phyloP scores from a whole-genome alignment of 1,139 yeast species.

The Geotrichum macrosporum region DNA sequence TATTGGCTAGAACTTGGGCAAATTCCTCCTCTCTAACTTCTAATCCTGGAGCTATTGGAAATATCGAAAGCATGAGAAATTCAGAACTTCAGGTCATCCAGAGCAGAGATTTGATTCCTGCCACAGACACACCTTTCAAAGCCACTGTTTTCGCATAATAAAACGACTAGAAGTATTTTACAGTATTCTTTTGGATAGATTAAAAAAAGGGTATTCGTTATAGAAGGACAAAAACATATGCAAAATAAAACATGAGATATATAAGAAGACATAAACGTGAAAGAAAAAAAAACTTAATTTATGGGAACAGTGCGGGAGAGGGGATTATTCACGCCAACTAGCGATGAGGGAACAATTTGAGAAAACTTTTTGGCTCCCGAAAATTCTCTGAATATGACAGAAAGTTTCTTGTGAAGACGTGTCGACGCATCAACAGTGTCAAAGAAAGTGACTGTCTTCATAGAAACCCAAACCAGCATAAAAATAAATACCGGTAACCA shows the following conservation, averaged over 20 bases:
- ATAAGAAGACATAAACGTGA: background rate
- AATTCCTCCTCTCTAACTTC: slow-evolving; percentile 24
- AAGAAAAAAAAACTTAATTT: background rate
- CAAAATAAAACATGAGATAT: background rate
- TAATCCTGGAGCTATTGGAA: slow-evolving; percentile 28
- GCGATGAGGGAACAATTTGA: background rate
- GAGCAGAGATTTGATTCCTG: slow-evolving; percentile 24
- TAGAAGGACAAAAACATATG: background rate
- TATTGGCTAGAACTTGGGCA: slow-evolving; percentile 28
- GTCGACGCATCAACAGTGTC: slow-evolving; percentile 13
- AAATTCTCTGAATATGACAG: slow-evolving; percentile 3
- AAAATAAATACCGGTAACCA: slow-evolving; percentile 46
- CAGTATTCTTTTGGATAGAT: background rate
- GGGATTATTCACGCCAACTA: background rate
- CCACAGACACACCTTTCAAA: slow-evolving; percentile 2
- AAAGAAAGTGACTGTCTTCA: slow-evolving; percentile 14
- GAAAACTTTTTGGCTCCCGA: slow-evolving; percentile 6
- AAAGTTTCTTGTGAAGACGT: slow-evolving; percentile 21
- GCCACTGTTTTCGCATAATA: background rate
- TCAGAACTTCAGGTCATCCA: slow-evolving; percentile 31
- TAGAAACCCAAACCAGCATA: slow-evolving; percentile 30
- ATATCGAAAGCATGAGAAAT: slow-evolving; percentile 31
- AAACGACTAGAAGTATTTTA: background rate
- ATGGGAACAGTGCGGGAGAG: background rate
- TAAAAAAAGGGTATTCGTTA: background rate